Base-by-base conservation (phyloP, 2,329 filamentous ascomycete species). In the Diaporthe citri region DNA sequence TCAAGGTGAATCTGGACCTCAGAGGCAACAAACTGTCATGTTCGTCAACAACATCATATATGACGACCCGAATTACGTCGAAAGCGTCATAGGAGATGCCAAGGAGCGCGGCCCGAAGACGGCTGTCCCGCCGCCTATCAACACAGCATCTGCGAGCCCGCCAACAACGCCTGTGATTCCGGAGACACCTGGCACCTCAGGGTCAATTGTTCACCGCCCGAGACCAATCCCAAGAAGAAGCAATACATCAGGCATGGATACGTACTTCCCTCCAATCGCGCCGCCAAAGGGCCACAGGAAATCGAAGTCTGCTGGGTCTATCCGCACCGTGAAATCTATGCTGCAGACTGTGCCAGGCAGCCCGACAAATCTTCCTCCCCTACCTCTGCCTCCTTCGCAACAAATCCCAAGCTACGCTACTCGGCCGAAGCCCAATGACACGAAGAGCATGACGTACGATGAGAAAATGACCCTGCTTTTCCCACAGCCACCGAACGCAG, bases 391-490 rank as follows among this genome's bases (percentile, higher is more conserved):
- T 0, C 87, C 89, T 85, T 84, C 67, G 83, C 85, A 25, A 82
- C 83, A 34, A 79, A 82, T 22, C 78, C 83, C 9, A 74, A 80
- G 52, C 81, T 64, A 55, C 31, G 46, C 31, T 15, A 31, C 71
- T 43, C 71, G 86, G 22, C 83, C 88, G 25, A 83, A 85, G 8
- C 86, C 88, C 3, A 90, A 90, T 75, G 82, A 89, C 75, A 90
- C 88, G 4, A 87, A 86, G 80, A 90, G 88, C 79, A 91, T 90
- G 89, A 90, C 88, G 0, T 87, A 90, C 76, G 84, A 90, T 70
- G 89, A 91, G 78, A 91, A 90, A 79, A 88, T 91, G 82, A 82
- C 84, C 2, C 80, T 90, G 7, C 81, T 91, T 34, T 90, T 89
- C 76, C 84, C 86, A 4, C 80, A 82, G 10, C 81, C 85, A 67